Percentiles rank a stretch among this genome's conserved stretches.
Conservation (phyloP, 2,329 filamentous ascomycete genomes). For the Phoma sp. region DNA sequence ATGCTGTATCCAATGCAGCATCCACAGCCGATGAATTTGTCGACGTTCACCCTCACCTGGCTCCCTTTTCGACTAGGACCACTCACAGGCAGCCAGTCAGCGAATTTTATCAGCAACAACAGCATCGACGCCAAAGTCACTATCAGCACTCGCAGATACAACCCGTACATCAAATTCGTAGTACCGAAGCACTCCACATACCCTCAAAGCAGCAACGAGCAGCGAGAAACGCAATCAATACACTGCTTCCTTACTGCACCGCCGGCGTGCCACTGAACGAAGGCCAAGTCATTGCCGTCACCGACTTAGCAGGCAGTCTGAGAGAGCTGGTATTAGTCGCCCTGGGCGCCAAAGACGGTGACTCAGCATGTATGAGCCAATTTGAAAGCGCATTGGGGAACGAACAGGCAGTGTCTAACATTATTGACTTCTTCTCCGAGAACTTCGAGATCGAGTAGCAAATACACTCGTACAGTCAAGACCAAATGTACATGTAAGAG, state of each 20-base stretch:
- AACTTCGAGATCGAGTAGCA: conserved; percentile 39
- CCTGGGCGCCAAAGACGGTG: conserved; percentile 29
- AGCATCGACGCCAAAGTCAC: not conserved
- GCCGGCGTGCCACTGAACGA: conserved; percentile 26
- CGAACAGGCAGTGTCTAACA: conserved; percentile 21
- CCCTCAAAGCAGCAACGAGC: not conserved
- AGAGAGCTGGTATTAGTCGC: conserved; percentile 42
- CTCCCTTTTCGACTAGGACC: not conserved
- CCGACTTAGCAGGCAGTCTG: conserved; percentile 43
- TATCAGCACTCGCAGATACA: not conserved
- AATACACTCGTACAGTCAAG: not conserved
- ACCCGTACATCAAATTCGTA: not conserved
- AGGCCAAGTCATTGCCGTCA: conserved; percentile 39
- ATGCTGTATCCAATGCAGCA: not conserved
- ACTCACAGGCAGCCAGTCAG: not conserved
- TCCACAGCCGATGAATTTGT: conserved; percentile 19
- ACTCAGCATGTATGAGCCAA: conserved; percentile 11
- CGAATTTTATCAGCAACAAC: not conserved
- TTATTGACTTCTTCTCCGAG: conserved; percentile 44
- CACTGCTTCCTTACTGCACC: conserved; percentile 44
- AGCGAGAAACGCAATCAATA: conserved; percentile 19
- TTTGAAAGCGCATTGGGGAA: conserved; percentile 35
- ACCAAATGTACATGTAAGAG: not conserved
- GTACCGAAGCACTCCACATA: not conserved
- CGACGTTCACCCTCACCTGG: conserved; percentile 5